Conservation (phyloP, 345 rosid genomes). For the Balakata baccata region DNA sequence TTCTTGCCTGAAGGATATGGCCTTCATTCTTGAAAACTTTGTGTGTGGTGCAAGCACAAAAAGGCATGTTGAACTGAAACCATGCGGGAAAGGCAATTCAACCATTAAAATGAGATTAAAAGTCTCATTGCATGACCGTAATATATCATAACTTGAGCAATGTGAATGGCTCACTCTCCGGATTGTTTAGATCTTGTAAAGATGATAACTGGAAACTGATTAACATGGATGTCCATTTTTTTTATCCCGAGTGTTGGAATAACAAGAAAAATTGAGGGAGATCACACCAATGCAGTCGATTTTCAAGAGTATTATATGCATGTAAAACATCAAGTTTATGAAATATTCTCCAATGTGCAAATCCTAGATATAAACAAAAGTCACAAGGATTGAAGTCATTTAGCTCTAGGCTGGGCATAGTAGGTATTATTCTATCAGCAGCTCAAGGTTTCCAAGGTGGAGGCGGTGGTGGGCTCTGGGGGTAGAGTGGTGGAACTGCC, state of each 20-base stretch:
- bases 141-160: neutral
- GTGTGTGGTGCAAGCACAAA: neutral
- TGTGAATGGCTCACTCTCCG: neutral
- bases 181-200: neutral
- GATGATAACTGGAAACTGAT: neutral
- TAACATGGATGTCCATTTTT: neutral
- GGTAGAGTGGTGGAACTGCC: constrained; percentile 72
- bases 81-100: neutral
- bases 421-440: neutral
- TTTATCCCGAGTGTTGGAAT: neutral
- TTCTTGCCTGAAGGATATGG: neutral
- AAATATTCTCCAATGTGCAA: neutral
- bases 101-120: neutral
- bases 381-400: neutral
- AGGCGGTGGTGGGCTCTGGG: constrained; percentile 73
- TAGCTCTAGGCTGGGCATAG: neutral
- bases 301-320: neutral
- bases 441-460: constrained; percentile 74
- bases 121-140: neutral
- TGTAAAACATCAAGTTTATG: neutral
- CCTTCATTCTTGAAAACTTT: neutral
- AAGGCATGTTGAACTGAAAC: neutral
- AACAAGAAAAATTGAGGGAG: neutral
- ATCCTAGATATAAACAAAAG: neutral
- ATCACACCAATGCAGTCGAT: neutral